Evolutionary conservation across 2,329 filamentous ascomycete species (phyloP).

Genomic region (Epicoccum sorghinum): DNA sequence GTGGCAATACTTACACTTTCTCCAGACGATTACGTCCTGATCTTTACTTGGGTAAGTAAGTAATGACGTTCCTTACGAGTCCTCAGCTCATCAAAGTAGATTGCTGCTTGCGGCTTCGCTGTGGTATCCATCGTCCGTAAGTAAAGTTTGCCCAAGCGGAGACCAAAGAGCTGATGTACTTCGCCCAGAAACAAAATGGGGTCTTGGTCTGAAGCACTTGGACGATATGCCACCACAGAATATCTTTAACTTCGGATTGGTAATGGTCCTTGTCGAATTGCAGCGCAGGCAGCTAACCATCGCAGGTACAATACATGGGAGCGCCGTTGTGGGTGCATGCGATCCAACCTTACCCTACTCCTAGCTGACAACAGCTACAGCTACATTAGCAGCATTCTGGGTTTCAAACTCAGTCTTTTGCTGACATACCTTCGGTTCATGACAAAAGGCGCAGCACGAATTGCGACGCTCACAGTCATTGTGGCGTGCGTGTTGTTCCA

Average conservation of each 20-base stretch:
- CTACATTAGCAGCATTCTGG: conserved; percentile 24
- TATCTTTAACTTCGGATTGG: conserved; percentile 23
- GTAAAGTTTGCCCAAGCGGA: background rate
- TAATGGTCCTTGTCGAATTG: background rate
- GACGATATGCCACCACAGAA: conserved; percentile 20
- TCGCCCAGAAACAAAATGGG: conserved; percentile 20
- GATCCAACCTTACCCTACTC: background rate
- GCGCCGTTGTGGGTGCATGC: conserved; percentile 20
- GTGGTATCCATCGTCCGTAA: conserved; percentile 19
- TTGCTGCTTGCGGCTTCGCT: conserved; percentile 21
- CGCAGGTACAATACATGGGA: conserved; percentile 24
- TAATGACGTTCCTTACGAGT: no score
- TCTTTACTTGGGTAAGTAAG: conserved; percentile 17
- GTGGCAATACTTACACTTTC: no score
- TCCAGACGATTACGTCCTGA: conserved; percentile 19
- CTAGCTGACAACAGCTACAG: background rate
- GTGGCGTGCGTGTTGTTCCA: conserved; percentile 20
- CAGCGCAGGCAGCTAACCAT: background rate
- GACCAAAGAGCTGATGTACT: no score
- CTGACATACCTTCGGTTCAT: conserved; percentile 24
- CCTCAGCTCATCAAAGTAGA: background rate
- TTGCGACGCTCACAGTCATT: conserved; percentile 14
- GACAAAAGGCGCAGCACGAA: conserved; percentile 20
- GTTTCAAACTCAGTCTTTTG: conserved; percentile 24
- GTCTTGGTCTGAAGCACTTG: conserved; percentile 16